Percentiles rank a stretch among this genome's conserved stretches.
Conservation (phyloP, 345 rosid genomes). For the Draba incana region DNA sequence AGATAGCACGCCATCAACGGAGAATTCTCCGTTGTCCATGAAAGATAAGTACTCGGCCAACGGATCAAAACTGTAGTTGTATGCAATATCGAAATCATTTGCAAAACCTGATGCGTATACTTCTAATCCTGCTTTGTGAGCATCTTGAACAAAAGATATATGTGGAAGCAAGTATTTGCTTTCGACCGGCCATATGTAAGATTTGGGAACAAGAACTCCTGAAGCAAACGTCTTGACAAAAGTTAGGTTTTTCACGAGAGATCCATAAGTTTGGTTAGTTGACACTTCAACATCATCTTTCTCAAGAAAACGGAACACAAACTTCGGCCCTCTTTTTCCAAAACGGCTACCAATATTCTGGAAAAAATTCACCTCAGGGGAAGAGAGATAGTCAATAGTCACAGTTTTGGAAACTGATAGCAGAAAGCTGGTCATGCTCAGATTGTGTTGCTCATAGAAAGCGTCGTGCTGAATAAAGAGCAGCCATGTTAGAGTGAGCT, state of each 20-base stretch:
- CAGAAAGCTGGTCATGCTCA: slow-evolving; percentile 71
- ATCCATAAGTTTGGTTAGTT: slow-evolving; percentile 73
- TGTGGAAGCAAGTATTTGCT: slow-evolving; percentile 54
- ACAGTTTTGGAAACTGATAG: slow-evolving; percentile 54
- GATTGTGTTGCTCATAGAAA: slow-evolving; percentile 70
- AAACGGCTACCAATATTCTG: slow-evolving; percentile 53
- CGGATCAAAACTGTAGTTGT: slow-evolving; percentile 86
- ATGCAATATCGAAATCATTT: slow-evolving; percentile 70
- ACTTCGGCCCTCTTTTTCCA: slow-evolving; percentile 51
- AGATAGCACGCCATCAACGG: slow-evolving; percentile 86
- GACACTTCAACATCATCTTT: slow-evolving; percentile 61
- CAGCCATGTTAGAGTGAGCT: slow-evolving; percentile 21
- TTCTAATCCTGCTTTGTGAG: slow-evolving; percentile 85
- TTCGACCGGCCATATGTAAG: slow-evolving; percentile 73
- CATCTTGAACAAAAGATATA: slow-evolving; percentile 69
- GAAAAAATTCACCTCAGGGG: slow-evolving; percentile 84
- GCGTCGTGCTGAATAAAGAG: slow-evolving; percentile 63
- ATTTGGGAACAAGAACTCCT: slow-evolving; percentile 85
- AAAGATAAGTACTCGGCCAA: slow-evolving; percentile 65
- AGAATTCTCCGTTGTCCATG: slow-evolving; percentile 76
- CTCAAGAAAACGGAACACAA: slow-evolving; percentile 65
- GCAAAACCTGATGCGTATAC: slow-evolving; percentile 79
- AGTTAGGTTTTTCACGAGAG: slow-evolving; percentile 62
- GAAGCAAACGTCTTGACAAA: slow-evolving; percentile 89
- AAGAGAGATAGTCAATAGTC: slow-evolving; percentile 62